A percentile compares a stretch with the other conserved stretches of the same genome.
Conservation (phyloP, 768 basidiomycete species). For the Hortiboletus campestris region DNA sequence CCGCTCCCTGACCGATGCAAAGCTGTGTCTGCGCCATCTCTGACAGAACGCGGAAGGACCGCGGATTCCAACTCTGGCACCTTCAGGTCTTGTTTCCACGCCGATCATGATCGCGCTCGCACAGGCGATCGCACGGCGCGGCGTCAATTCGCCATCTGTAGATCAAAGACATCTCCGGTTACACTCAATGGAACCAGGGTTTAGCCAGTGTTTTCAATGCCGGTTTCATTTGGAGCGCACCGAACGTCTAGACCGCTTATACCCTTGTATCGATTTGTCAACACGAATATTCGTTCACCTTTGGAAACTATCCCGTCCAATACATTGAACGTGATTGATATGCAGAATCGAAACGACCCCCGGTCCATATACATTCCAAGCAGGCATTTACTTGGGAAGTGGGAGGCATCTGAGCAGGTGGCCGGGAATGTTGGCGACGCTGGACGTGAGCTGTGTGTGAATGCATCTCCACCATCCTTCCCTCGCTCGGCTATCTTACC, state of each 20-base stretch:
- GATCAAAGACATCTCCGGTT: slow-evolving; percentile 13
- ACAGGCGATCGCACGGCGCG: slow-evolving; percentile 4
- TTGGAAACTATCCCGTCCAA: background rate
- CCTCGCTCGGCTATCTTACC: slow-evolving; percentile 12
- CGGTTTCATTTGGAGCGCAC: background rate
- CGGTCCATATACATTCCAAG: background rate
- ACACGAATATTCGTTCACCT: background rate
- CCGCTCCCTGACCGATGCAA: background rate
- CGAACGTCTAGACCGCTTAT: background rate
- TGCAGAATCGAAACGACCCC: background rate
- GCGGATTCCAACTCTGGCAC: slow-evolving; percentile 1
- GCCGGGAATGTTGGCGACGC: too few relatives aligned
- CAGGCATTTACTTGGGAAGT: background rate
- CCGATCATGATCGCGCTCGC: slow-evolving; percentile 25
- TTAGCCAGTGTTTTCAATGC: background rate
- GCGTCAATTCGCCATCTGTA: slow-evolving; percentile 9
- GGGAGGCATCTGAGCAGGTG: too few relatives aligned
- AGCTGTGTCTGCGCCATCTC: background rate
- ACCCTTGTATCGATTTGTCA: background rate
- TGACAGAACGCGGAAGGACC: slow-evolving; percentile 3
- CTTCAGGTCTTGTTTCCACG: slow-evolving; percentile 1
- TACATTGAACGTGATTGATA: background rate
- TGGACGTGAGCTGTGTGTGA: too few relatives aligned
- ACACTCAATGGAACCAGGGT: slow-evolving; percentile 1
- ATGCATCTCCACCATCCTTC: background rate